Evolutionary conservation across 176 grass and related monocot species (phyloP), one percentile per base, ranked within the genome.

Genomic region (Oryza longistaminata): DNA sequence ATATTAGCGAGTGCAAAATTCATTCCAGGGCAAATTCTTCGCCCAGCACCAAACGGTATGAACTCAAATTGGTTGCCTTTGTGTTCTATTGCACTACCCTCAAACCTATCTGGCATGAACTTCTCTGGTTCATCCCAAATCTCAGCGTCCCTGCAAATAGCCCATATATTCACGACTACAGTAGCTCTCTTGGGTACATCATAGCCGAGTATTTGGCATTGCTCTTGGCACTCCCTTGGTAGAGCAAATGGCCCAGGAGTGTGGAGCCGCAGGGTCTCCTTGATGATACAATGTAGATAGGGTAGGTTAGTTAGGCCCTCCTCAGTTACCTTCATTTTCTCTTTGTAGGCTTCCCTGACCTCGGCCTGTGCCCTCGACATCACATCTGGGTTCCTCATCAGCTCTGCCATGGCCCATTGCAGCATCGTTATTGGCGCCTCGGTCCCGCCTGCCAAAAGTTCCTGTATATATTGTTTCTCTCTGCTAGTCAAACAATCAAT

Each of bases 331-430:
- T 64, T 82, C 11, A 21, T 11, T n/a, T 76, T 24, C 2, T 65
- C 79, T 11, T 25, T 13, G 50, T 77, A 76, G 2, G 49, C 48
- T 11, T 70, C 64, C 21, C 86, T 50, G 48, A 61, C 70, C 79
- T 87, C 86, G 1, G 62, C 49, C 1, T 87, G 79, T 2, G 72
- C 78, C 71, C 76, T 87, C 3, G 35, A 64, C 22, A 87, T 9
- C 14, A 82, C 64, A 17, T 16, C 9, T 4, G 68, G 78, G 3
- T 87, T 87, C 64, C 7, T 76, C 1, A 82, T 75, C 0, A 87
- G 84, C 49, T 79, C 84, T 2, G 84, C 71, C 67, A 79, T 86
- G 22, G 79, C 37, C 86, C 86, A 87, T 5, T 45, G 33, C 16
- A 87, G 71, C 0, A 53, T 35, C 17, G 79, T 82, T 0, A 79